Conservation (phyloP, 495 filamentous ascomycete species). For the Podospora pseudoanserina region DNA sequence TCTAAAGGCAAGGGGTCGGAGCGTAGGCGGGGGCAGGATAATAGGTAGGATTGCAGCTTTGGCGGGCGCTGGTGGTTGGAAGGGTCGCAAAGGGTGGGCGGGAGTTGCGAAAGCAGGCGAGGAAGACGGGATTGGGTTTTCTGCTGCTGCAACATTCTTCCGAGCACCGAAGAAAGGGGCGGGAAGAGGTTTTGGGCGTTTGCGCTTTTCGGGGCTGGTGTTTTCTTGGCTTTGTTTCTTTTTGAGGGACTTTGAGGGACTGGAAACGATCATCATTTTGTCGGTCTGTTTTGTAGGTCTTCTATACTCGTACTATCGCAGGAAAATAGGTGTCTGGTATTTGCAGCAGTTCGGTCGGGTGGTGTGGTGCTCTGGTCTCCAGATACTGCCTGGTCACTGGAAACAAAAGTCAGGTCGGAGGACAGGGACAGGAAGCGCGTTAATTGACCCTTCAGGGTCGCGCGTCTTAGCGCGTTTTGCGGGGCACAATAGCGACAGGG, state of each 20-base stretch:
- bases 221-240: conserved; percentile 24
- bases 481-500: conserved; percentile 19
- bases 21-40: conserved; percentile 75
- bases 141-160: conserved; percentile 30
- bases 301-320: neutral
- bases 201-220: neutral
- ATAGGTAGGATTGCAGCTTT: conserved; percentile 83
- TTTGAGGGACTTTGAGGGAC: conserved; percentile 28
- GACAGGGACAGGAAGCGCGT: conserved; percentile 22
- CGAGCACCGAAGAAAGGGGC: conserved; percentile 39
- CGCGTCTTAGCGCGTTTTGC: conserved; percentile 30
- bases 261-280: conserved; percentile 32
- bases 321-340: neutral
- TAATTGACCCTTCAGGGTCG: conserved; percentile 25
- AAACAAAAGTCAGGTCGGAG: neutral
- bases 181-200: conserved; percentile 29
- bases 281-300: neutral
- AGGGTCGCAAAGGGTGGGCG: conserved; percentile 63
- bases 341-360: neutral
- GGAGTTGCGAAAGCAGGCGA: conserved; percentile 88
- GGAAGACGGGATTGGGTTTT: conserved; percentile 69
- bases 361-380: neutral
- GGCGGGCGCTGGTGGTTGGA: conserved; percentile 46
- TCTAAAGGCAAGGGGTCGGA: conserved; percentile 89
- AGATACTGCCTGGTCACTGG: neutral